phyloP scores from a whole-genome alignment of 306 rosid species.

The Trifolium subterraneum region DNA sequence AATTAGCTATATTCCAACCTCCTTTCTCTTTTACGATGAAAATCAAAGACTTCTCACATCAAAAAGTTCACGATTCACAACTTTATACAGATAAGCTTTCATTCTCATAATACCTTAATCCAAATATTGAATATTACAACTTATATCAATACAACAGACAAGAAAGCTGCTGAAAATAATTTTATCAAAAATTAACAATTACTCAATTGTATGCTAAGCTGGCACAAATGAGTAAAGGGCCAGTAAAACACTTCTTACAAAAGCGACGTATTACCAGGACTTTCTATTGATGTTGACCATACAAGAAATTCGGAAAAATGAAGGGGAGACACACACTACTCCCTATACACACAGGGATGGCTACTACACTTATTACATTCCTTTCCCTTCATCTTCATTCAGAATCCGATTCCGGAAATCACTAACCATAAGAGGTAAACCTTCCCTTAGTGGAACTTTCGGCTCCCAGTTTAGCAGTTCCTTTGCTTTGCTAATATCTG shows the following conservation, averaged over 20 bases:
- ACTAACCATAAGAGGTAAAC: constrained; percentile 92
- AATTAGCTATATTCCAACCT: not conserved
- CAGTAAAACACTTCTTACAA: constrained; percentile 45
- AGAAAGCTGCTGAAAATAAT: constrained; percentile 38
- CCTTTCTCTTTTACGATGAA: constrained; percentile 2
- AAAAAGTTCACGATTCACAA: not conserved
- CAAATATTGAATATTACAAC: constrained; percentile 39
- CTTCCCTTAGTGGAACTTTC: constrained; percentile 79
- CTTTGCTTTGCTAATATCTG: constrained; percentile 95
- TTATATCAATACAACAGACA: constrained; percentile 40
- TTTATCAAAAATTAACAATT: constrained; percentile 49
- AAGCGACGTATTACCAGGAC: constrained; percentile 42
- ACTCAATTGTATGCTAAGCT: constrained; percentile 37
- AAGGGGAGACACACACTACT: constrained; percentile 38
- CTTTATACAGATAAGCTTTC: not conserved
- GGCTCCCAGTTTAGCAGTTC: constrained; percentile 95
- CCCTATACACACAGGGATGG: constrained; percentile 52
- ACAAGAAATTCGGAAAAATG: constrained; percentile 37
- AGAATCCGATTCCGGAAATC: constrained; percentile 95
- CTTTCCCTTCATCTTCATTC: constrained; percentile 93
- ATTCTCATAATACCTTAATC: constrained; percentile 36
- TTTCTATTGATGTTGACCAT: constrained; percentile 38
- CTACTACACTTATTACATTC: constrained; percentile 52
- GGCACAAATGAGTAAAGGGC: constrained; percentile 38
- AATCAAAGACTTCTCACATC: not conserved